These are phyloP conservation scores for Onygena corvina DNA, from an alignment of 2,329 filamentous ascomycete species.

Conservation along the genomic window DNA sequence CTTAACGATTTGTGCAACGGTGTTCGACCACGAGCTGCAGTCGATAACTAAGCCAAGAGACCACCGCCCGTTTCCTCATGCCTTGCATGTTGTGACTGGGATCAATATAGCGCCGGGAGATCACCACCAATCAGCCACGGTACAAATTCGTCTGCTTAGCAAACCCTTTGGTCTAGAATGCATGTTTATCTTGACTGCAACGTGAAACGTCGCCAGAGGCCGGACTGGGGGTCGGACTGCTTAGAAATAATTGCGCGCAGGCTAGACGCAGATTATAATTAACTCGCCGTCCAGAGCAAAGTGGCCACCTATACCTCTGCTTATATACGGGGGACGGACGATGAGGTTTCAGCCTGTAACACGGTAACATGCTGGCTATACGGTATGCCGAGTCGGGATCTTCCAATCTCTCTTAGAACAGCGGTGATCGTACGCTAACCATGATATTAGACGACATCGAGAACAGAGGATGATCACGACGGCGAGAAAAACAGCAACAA, in stretches of 20 bases:
- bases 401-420: too few species aligned
- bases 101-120: neutral
- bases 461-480: neutral
- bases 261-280: neutral
- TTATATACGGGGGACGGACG: neutral
- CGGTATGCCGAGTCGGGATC: slow-evolving; percentile 3
- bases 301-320: neutral
- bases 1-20: too few species aligned
- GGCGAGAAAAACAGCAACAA: too few species aligned
- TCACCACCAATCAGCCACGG: neutral
- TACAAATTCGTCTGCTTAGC: neutral
- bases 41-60: too few species aligned
- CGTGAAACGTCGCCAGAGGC: neutral
- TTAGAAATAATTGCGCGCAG: neutral
- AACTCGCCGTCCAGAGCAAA: neutral
- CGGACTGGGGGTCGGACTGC: neutral
- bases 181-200: neutral
- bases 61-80: too few species aligned
- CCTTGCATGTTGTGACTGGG: neutral
- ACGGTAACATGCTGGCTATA: neutral
- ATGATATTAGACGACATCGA: neutral
- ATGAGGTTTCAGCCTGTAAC: slow-evolving; percentile 1
- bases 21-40: too few species aligned
- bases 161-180: neutral
- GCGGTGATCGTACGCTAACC: too few species aligned